Percentiles rank a stretch among this genome's conserved stretches.
These are phyloP conservation scores for Apophysomyces trapeziformis DNA, from an alignment of 371 early-diverging fungal species.

Conservation along the genomic window DNA sequence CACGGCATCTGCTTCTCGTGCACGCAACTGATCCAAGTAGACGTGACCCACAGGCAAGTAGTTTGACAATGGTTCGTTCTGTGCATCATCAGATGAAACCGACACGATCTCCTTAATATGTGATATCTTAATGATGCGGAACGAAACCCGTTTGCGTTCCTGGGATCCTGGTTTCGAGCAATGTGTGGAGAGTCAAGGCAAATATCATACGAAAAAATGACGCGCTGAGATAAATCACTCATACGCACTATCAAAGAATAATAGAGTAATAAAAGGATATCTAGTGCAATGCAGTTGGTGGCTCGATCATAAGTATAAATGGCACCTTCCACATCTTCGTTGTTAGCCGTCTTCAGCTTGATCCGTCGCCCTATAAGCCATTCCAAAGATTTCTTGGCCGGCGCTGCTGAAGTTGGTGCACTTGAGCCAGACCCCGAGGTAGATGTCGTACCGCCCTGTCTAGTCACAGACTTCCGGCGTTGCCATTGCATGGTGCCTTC, in stretches of 20 bases:
- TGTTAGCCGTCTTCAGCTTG: slow-evolving; percentile 57
- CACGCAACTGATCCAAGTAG: slow-evolving; percentile 60
- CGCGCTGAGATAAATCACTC: background rate
- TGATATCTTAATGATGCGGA: slow-evolving; percentile 65
- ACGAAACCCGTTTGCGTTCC: slow-evolving; percentile 34
- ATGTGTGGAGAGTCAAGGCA: slow-evolving; percentile 11
- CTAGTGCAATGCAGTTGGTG: slow-evolving; percentile 69
- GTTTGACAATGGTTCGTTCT: slow-evolving; percentile 25
- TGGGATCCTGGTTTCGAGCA: slow-evolving; percentile 16
- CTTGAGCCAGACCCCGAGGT: slow-evolving; percentile 2
- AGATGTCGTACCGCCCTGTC: slow-evolving; percentile 6
- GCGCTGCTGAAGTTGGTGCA: slow-evolving; percentile 6
- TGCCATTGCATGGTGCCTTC: slow-evolving; percentile 17
- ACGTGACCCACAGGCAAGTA: slow-evolving; percentile 39
- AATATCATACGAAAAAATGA: background rate
- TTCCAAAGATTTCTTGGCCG: slow-evolving; percentile 27
- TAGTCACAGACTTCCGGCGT: slow-evolving; percentile 18
- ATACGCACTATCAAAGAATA: background rate
- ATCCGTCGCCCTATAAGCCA: slow-evolving; percentile 51
- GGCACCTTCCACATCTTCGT: slow-evolving; percentile 64
- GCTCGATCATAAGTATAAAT: slow-evolving; percentile 66
- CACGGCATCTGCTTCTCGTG: slow-evolving; percentile 65
- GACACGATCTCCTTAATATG: slow-evolving; percentile 61
- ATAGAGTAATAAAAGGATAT: slow-evolving; percentile 51
- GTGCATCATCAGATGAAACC: slow-evolving; percentile 36